Evolutionary conservation across 257 asterid genomes (phyloP), one percentile per base, ranked within the genome.

Genomic region (Linaria vulgaris): DNA sequence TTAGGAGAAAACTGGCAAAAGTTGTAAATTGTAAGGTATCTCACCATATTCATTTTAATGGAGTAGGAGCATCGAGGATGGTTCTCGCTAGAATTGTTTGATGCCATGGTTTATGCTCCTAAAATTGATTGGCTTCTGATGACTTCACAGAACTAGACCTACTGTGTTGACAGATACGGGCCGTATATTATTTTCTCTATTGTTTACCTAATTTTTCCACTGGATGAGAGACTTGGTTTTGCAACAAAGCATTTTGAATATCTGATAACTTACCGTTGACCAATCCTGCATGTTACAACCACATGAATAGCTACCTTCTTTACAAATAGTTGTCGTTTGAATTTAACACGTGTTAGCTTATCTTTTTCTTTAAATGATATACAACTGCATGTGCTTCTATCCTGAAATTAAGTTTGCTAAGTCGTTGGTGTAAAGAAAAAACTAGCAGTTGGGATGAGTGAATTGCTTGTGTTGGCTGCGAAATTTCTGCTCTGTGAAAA

Each of bases 141-240:
- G 96, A 91, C 98, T 80, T 76, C 95, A 73, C 95, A 81, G 85
- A 52, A 83, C 63, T 66, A 91, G 95, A 52, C 47, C 19, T 72
- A 78, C 91, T 88, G 92, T 83, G 96, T 88, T 85, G 96, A 88
- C 97, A 86, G 98, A 91, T 91, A 91, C 96, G 92, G 96, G 94
- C 75, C 98, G 62, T 49, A 88, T 69, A 88, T 67, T 56, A 11
- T 57, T 27, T 57, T 14, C 49, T 38, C 38, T 23, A 53, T 30
- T 20, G 38, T 34, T 55, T 59, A 61, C 54, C 63, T 51, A 51
- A 12, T 55, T 17, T 52, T 17, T 39, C 15, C 43, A 12, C 22
- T 66, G 49, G 38, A 60, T 20, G 21, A 13, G 41, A 64, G 16
- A 23, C 49, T 68, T 20, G 56, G 59, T 27, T 62, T 21, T 63